Base-by-base conservation (phyloP, 2,329 filamentous ascomycete genomes). In the Pleomassaria siparia region DNA sequence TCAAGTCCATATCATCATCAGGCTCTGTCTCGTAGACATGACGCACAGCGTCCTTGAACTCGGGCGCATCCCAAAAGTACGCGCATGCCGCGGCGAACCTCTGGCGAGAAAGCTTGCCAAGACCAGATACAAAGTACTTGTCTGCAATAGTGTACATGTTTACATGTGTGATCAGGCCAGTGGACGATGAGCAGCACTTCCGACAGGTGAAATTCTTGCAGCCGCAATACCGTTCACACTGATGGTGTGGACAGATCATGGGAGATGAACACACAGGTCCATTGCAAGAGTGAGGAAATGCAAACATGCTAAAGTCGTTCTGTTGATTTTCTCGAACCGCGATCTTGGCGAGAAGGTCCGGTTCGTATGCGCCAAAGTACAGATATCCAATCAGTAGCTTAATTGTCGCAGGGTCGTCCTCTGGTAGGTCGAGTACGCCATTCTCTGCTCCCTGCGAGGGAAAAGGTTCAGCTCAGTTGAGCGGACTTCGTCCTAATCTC, bases 191-290 rank as follows among this genome's bases (percentile, higher is more conserved):
- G 16, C 24, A 28, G 29, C 11, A 29, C 44, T 47, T 35, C 29
- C 24, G 4, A 18, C 48, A 50, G 16, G 35, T 40, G 30, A 44
- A 47, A 1, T 26, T 7, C 18, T 2, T 9, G 36, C 44, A 47
- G 12, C 32, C 29, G 35, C 46, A 49, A 25, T 39, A 4, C 26
- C 2, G 2, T 9, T 22, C 33, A 28, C 43, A 50, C 8, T 7
- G 13, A 32, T 50, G 47, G 29, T 47, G 44, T 5, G 39, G 29
- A 15, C 44, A 47, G 12, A 47, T 12, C 86, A 83, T 51, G 86
- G 87, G 1, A 81, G 84, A 0, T 10, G 5, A 11, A n/a, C 29
- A 84, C 13, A 18, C 15, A 42, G 24, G 7, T 13, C 7, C 6
- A 37, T 37, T 20, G n/a, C 33, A 37, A 5, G 33, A 20, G 33